Base-by-base conservation (phyloP, 2,329 filamentous ascomycete genomes). In the Colletotrichum tropicale region DNA sequence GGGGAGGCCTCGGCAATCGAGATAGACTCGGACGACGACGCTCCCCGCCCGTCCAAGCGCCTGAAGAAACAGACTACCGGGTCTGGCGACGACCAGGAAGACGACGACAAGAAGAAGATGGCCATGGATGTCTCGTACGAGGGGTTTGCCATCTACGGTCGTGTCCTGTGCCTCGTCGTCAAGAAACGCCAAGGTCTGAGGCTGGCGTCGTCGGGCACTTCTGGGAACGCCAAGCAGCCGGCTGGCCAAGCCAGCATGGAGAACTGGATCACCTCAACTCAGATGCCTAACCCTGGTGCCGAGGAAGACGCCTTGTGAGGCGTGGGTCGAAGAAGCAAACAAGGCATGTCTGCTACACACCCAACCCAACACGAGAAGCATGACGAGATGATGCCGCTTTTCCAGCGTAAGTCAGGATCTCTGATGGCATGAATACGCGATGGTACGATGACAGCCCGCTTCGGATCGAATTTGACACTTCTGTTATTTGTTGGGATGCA, bases 121-220 rank as follows among this genome's bases (percentile, higher is more conserved):
- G 91, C 91, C 24, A 91, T 98, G 87, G 93, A 94, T 77, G 97
- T 96, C 30, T 93, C 93, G 16, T 99, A 98, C 85, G 96, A 98
- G 81, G 96, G 97, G 10, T 98, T 98, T 85, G 95, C 94, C 80
- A 98, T 99, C 81, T 98, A 98, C 85, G 96, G 97, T 13, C 94
- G 95, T 79, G 95, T 98, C 62, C 88, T 99, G 30, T 98, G 96
- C 84, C 89, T 99, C 74, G 94, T 99, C 10, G 93, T 99, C 81
- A 93, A 92, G 84, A 94, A 94, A 82, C 93, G 94, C 76, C 93
- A 93, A 78, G 89, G 88, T 85, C 78, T 89, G 86, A 78, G 83
- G 84, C 62, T 66, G 15, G 70, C 77, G 26, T 52, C 68, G 10
- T 68, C 67, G 38, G 66, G 32, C 48, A 66, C 26, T 15, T 70